Conservation (phyloP, 2,329 filamentous ascomycete species). For the Aspergillus sp. region DNA sequence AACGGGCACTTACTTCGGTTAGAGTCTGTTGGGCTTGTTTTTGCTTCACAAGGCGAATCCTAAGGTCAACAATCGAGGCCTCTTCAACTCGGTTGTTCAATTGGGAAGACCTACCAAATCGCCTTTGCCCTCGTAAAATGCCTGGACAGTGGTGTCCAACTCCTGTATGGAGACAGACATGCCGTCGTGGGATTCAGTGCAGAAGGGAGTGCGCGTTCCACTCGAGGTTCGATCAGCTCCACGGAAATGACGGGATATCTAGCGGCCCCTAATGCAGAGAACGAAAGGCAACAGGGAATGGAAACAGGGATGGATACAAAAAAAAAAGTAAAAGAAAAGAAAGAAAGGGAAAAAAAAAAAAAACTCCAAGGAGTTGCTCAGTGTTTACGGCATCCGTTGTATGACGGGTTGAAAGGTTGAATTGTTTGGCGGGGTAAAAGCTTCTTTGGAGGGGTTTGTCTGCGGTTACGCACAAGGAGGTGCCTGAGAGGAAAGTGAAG, state of each 20-base stretch:
- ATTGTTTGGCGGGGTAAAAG: slow-evolving; percentile 29
- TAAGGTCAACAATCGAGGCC: neutral
- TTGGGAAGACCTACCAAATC: slow-evolving; percentile 69
- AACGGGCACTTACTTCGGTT: slow-evolving; percentile 70
- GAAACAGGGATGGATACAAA: too few species aligned
- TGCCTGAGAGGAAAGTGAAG: slow-evolving; percentile 13
- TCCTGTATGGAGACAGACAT: slow-evolving; percentile 80
- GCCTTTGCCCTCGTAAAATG: slow-evolving; percentile 96
- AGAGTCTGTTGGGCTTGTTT: slow-evolving; percentile 90
- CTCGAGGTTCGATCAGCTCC: neutral
- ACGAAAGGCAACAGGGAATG: too few species aligned
- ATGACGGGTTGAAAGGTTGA: slow-evolving; percentile 12
- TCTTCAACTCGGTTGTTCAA: neutral
- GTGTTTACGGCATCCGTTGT: slow-evolving; percentile 16
- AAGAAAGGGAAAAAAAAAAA: neutral
- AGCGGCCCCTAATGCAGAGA: neutral
- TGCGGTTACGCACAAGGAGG: slow-evolving; percentile 14
- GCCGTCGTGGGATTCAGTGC: slow-evolving; percentile 32
- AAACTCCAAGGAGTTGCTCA: slow-evolving; percentile 8
- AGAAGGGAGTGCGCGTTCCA: slow-evolving; percentile 26
- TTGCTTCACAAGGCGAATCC: slow-evolving; percentile 61
- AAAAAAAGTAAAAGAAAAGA: too few species aligned
- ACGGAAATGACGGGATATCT: neutral
- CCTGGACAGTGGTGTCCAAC: slow-evolving; percentile 92
- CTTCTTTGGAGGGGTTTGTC: slow-evolving; percentile 25